Conservation (phyloP, 2,329 filamentous ascomycete genomes). For the Curvularia verruculosa region DNA sequence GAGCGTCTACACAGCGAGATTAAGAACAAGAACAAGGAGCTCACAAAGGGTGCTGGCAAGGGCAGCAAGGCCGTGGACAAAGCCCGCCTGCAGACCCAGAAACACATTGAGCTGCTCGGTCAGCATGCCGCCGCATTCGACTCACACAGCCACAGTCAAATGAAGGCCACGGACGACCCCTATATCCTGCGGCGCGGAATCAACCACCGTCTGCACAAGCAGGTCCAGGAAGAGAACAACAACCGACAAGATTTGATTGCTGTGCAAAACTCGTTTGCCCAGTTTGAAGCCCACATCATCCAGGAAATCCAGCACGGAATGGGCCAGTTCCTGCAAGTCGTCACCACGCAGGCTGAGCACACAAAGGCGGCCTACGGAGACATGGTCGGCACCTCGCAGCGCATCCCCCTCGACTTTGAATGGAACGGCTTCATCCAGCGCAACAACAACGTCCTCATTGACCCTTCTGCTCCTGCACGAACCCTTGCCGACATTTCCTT, state of each 20-base stretch:
- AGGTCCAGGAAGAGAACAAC: slow-evolving; percentile 94
- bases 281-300: slow-evolving; percentile 86
- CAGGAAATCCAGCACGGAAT: slow-evolving; percentile 82
- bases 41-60: slow-evolving; percentile 80
- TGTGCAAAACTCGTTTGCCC: slow-evolving; percentile 87
- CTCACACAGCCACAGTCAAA: slow-evolving; percentile 68
- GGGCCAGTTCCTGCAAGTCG: slow-evolving; percentile 80
- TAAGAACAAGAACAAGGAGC: slow-evolving; percentile 94
- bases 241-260: slow-evolving; percentile 88
- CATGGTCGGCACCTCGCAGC: slow-evolving; percentile 77
- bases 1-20: slow-evolving; percentile 93
- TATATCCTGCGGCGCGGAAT: slow-evolving; percentile 86
- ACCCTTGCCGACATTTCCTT: slow-evolving; percentile 77
- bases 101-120: slow-evolving; percentile 92
- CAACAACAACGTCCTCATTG: slow-evolving; percentile 73
- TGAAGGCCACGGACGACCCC: slow-evolving; percentile 78
- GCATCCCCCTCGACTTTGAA: slow-evolving; percentile 83
- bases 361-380: slow-evolving; percentile 81
- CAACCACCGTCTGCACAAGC: slow-evolving; percentile 82
- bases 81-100: slow-evolving; percentile 83
- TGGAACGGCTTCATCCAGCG: slow-evolving; percentile 84
- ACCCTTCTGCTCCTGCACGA: slow-evolving; percentile 76
- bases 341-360: slow-evolving; percentile 80
- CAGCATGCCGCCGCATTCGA: slow-evolving; percentile 83
- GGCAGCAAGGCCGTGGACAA: slow-evolving; percentile 91